These are phyloP conservation scores for Candida endomychidarum DNA, from an alignment of 805 yeast genomes.

Conservation along the genomic window DNA sequence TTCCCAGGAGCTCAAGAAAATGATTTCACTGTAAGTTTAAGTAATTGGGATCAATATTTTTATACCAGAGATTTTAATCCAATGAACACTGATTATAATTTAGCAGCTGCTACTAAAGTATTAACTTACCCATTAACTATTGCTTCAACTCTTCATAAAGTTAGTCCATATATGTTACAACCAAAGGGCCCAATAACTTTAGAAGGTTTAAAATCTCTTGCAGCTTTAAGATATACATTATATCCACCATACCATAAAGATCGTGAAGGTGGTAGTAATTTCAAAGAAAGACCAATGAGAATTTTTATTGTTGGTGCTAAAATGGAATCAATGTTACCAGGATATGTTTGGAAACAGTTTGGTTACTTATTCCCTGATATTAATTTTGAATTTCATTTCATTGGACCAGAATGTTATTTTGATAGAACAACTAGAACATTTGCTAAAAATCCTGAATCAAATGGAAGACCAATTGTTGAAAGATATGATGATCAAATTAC, in stretches of 20 bases:
- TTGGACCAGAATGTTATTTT: constrained; percentile 89
- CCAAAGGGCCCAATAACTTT: constrained; percentile 87
- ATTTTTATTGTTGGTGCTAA: constrained; percentile 88
- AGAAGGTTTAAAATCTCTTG: constrained; percentile 91
- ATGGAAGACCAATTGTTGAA: constrained; percentile 64
- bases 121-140: constrained; percentile 91
- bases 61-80: constrained; percentile 91
- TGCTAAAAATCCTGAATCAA: constrained; percentile 51
- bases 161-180: constrained; percentile 75
- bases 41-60: constrained; percentile 89
- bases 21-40: constrained; percentile 73
- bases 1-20: constrained; percentile 79
- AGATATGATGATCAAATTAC: constrained; percentile 73
- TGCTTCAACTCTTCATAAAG: constrained; percentile 77
- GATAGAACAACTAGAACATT: constrained; percentile 65
- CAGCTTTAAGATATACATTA: constrained; percentile 88
- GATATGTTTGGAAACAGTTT: constrained; percentile 93
- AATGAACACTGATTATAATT: constrained; percentile 94
- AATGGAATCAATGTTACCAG: constrained; percentile 91
- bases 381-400: constrained; percentile 81
- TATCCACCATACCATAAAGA: constrained; percentile 57
- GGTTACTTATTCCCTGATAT: constrained; percentile 81
- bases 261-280: constrained; percentile 52
- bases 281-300: constrained; percentile 86
- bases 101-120: constrained; percentile 94